phyloP scores from a whole-genome alignment of 2,329 filamentous ascomycete species.

The Hirsutella thompsonii region DNA sequence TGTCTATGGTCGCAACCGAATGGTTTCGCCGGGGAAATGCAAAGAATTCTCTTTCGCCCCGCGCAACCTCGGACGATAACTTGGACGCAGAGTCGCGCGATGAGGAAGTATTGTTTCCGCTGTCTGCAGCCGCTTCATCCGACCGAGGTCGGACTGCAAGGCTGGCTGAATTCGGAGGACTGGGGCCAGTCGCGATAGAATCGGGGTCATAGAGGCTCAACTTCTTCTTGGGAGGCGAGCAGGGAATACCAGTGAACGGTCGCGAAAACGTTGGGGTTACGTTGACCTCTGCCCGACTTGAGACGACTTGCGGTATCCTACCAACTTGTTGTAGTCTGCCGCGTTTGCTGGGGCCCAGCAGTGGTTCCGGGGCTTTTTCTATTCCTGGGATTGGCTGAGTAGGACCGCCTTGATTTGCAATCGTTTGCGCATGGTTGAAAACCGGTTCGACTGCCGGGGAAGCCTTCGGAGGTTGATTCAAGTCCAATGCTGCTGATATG shows the following conservation, averaged over 20 bases:
- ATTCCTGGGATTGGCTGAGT: not conserved
- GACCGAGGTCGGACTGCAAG: constrained; percentile 21
- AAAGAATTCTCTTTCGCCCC: constrained; percentile 50
- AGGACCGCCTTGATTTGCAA: not conserved
- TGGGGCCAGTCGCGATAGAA: constrained; percentile 36
- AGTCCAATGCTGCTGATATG: no score
- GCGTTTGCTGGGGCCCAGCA: constrained; percentile 7
- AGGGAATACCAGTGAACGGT: constrained; percentile 52
- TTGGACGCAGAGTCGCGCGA: constrained; percentile 16
- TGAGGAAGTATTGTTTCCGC: constrained; percentile 17
- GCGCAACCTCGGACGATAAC: constrained; percentile 16
- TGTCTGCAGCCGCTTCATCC: constrained; percentile 21
- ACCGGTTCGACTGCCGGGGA: not conserved
- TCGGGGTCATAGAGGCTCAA: constrained; percentile 16
- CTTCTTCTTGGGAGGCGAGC: constrained; percentile 18
- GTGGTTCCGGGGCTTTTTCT: not conserved
- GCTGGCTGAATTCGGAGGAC: constrained; percentile 25
- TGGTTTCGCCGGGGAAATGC: constrained; percentile 60
- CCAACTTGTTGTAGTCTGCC: constrained; percentile 71
- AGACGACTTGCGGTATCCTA: constrained; percentile 73
- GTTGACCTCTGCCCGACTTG: constrained; percentile 49
- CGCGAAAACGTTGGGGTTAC: constrained; percentile 75
- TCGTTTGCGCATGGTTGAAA: not conserved
- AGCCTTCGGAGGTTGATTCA: no score
- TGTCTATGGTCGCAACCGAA: constrained; percentile 45